These are phyloP conservation scores for Coemansia sp. DNA, from an alignment of 192 early-diverging fungal species.

Conservation along the genomic window DNA sequence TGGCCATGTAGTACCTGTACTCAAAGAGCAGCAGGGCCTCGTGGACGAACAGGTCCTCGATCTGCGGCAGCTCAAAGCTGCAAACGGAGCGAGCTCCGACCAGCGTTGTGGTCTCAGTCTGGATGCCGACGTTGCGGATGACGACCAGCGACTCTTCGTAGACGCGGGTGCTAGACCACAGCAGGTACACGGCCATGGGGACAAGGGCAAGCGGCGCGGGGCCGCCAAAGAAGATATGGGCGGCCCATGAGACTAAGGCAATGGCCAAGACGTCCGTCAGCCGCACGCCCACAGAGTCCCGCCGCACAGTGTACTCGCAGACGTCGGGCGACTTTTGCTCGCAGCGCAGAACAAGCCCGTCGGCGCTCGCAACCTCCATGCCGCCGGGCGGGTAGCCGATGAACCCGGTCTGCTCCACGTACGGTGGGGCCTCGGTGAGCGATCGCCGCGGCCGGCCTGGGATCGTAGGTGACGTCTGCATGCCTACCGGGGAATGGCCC, in stretches of 20 bases:
- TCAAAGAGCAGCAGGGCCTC: conserved; percentile 49
- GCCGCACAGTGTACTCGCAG: conserved; percentile 40
- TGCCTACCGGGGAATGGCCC: neutral
- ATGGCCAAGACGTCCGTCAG: conserved; percentile 42
- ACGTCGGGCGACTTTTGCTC: conserved; percentile 52
- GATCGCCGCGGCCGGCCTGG: conserved; percentile 3
- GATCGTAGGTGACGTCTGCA: neutral
- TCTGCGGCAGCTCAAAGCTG: conserved; percentile 36
- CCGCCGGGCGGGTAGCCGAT: conserved; percentile 54
- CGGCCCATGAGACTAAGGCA: conserved; percentile 48
- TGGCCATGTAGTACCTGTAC: conserved; percentile 55
- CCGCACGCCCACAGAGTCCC: conserved; percentile 29
- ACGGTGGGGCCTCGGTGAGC: neutral
- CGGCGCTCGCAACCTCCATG: conserved; percentile 28
- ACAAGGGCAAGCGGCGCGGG: conserved; percentile 28
- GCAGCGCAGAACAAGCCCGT: conserved; percentile 38
- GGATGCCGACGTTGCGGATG: conserved; percentile 50
- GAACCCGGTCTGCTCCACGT: conserved; percentile 14
- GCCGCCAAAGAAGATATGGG: conserved; percentile 46
- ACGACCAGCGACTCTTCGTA: conserved; percentile 49
- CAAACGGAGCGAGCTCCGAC: conserved; percentile 33
- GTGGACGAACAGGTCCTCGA: conserved; percentile 47
- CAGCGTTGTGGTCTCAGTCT: conserved; percentile 39
- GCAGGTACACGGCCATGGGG: conserved; percentile 39
- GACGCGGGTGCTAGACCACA: conserved; percentile 34